Evolutionary conservation across 768 basidiomycete genomes (phyloP), one percentile per base, ranked within the genome.

Genomic region (Boletus vinaceobasis): DNA sequence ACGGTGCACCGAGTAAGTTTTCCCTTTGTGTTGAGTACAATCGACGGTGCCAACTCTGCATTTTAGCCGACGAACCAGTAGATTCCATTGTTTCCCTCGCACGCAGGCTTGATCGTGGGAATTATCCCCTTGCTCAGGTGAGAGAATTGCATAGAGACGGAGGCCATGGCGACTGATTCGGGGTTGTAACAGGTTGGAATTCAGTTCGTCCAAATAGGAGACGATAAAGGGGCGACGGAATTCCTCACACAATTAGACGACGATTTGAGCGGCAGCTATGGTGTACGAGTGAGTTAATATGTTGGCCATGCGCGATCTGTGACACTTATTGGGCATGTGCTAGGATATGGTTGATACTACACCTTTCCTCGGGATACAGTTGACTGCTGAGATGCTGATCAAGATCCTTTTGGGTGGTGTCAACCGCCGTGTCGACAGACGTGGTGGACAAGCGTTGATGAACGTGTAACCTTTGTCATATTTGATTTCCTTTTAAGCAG

Each of bases 301-400:
- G 4, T 47, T 7, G 19, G 1, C 3, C 14, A 21, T 10, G 23
- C 2, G 10, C 3, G 4, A 35, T 21, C 8, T 29, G 1, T 50
- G 29, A 53, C 36, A 32, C 31, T 56, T 5, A 51, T 40, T 37
- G 11, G 4, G 4, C 33, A 48, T 53, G 5, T n/a, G 1, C 15
- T 32, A 84, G 76, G 87, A 89, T 61, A 88, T 88, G 23, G 85
- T 89, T 1, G 87, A 88, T 61, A 87, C 85, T 3, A 85, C 84
- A 0, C 79, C 79, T 5, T 86, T 77, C 59, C 64, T 68, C 7
- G 76, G 72, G 11, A 69, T 75, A 7, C 50, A 71, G 29, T 58
- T 87, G 55, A 76, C 65, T 37, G 75, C 76, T 1, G 77, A 79
- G 19, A 66, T 76, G 55, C 65, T 88, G 54, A 75, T 81, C 51